Evolutionary conservation across 1,284 basidiomycete genomes (phyloP).

Genomic region (Trichosporon sp.): DNA sequence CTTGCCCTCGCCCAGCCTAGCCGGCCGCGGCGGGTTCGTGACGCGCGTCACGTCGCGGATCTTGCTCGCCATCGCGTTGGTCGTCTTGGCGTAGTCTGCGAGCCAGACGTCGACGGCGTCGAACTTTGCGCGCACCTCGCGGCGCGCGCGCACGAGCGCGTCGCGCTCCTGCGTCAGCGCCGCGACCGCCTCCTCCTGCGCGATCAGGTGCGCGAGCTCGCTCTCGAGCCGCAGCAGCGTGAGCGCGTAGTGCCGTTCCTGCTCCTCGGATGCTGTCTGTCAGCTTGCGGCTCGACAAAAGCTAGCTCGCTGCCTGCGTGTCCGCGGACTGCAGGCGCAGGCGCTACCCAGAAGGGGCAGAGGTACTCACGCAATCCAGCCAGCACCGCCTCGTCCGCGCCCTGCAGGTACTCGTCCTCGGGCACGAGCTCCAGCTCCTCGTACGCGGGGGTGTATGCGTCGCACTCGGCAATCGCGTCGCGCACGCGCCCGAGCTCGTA

Average conservation of each 20-base stretch:
- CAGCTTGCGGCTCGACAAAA: background rate
- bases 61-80: conserved; percentile 29
- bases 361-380: conserved; percentile 31
- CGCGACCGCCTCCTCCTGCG: conserved; percentile 31
- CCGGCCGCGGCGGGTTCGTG: background rate
- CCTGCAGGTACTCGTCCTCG: conserved; percentile 22
- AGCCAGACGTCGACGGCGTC: conserved; percentile 37
- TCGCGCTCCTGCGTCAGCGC: conserved; percentile 38
- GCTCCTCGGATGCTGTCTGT: conserved; percentile 26
- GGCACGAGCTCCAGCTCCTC: conserved; percentile 29
- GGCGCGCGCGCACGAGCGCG: conserved; percentile 32
- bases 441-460: conserved; percentile 37
- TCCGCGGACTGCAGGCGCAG: no score
- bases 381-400: conserved; percentile 18
- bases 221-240: conserved; percentile 35
- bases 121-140: conserved; percentile 39
- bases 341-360: background rate
- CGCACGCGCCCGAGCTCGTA: conserved; percentile 41
- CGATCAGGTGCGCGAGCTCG: conserved; percentile 37
- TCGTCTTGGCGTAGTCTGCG: conserved; percentile 33
- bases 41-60: conserved; percentile 25
- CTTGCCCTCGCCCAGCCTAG: background rate
- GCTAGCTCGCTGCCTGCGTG: no score
- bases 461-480: conserved; percentile 40
- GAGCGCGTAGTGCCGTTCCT: conserved; percentile 31